Evolutionary conservation across 768 basidiomycete genomes (phyloP), one percentile per base, ranked within the genome.

Genomic region (Russula griseocarnosa): DNA sequence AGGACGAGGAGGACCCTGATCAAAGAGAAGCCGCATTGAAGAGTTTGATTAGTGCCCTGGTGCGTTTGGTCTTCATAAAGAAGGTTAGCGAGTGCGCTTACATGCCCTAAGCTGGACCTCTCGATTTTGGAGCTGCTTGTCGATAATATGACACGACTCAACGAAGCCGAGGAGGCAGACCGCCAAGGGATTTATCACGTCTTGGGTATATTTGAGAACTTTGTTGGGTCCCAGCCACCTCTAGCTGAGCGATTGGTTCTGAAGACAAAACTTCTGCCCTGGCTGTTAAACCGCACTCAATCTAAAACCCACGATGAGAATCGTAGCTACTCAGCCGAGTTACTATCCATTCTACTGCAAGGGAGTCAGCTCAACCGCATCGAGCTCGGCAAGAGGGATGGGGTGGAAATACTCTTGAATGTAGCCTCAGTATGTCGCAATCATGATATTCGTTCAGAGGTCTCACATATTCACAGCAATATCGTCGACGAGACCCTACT

Each of bases 131-230:
- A 98, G 72, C 77, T 98, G 3, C 81, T 98, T 8, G 93, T 95
- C 3, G 87, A 93, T 67, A 98, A 98, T 72, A 78, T 98, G 24
- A 76, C 81, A 50, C 86, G 97, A 30, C 75, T 99, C n/a, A 91
- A 95, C 69, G 95, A 98, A 74, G 74, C 75, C 22, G 95, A 98
- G 73, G 95, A 98, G 71, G 83, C 90, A 0, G 97, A 98, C 72
- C 79, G 86, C 54, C 90, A 92, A 72, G 97, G 97, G 8, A 83
- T 97, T 50, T 98, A 93, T 77, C 93, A 97, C 71, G 85, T 96
- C 36, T 76, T 98, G n/a, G 90, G 92, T 36, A 87, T 95, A 55
- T 94, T 98, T 71, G 97, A 99, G 74, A 98, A 98, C 73, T 76
- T 94, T 22, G 75, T 98, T 22, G 90, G 90, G 13, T 90, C 97